These are phyloP conservation scores for Nidularia pulvinata DNA, from an alignment of 768 basidiomycete species.

Conservation along the genomic window DNA sequence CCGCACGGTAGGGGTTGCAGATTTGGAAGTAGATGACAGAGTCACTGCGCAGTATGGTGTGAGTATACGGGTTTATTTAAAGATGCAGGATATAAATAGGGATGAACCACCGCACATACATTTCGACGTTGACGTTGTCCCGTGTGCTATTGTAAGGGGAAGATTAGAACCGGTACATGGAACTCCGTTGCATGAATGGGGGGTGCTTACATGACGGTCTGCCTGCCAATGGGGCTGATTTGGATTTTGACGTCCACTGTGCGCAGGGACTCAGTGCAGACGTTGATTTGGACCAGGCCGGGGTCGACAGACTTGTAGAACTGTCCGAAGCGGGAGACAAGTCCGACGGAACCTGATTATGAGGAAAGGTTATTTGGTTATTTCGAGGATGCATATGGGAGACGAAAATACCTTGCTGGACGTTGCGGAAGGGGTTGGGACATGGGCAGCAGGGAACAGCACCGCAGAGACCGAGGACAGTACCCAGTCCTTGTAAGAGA, in stretches of 20 bases:
- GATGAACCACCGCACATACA: constrained; percentile 48
- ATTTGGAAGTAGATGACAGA: constrained; percentile 95
- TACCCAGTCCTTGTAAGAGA: constrained; percentile 70
- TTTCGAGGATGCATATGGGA: constrained; percentile 1
- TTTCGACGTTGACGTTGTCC: constrained; percentile 95
- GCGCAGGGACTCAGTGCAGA: constrained; percentile 88
- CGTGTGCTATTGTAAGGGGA: constrained; percentile 58
- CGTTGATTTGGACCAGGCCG: constrained; percentile 89
- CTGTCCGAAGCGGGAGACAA: constrained; percentile 92
- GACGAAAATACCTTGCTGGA: constrained; percentile 67
- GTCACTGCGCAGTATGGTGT: constrained; percentile 47
- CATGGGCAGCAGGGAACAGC: constrained; percentile 83
- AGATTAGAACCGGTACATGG: not conserved
- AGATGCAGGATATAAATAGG: constrained; percentile 1
- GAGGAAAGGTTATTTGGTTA: too few relatives aligned
- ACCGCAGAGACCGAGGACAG: constrained; percentile 64
- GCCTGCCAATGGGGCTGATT: constrained; percentile 84
- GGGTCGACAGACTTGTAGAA: constrained; percentile 98
- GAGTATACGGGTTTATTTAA: constrained; percentile 5
- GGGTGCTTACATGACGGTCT: constrained; percentile 71
- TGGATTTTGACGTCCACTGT: constrained; percentile 96
- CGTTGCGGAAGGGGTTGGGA: constrained; percentile 85
- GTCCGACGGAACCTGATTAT: constrained; percentile 76
- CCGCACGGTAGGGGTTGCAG: constrained; percentile 88
- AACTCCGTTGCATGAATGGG: not conserved